These are phyloP conservation scores for Boletus pseudopeckii DNA, from an alignment of 768 basidiomycete genomes.

Conservation along the genomic window DNA sequence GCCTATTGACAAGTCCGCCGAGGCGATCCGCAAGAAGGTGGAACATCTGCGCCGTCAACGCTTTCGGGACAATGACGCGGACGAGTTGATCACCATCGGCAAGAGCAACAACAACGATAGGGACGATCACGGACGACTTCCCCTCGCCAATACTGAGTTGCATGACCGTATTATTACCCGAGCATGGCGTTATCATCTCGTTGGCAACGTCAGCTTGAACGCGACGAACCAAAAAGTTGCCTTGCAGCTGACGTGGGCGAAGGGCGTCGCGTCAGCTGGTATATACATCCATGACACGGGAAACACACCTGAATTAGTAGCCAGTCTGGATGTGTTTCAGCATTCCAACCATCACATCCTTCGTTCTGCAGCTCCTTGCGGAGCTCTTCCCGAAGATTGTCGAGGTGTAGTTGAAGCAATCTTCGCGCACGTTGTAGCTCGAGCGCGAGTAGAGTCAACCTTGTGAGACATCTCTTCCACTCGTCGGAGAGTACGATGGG, in stretches of 20 bases:
- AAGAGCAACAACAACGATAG: constrained; percentile 38
- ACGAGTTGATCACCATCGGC: constrained; percentile 43
- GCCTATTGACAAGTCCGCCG: constrained; percentile 43
- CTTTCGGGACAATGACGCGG: constrained; percentile 50
- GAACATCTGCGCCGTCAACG: constrained; percentile 47
- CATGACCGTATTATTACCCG: constrained; percentile 35
- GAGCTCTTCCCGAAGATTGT: constrained; percentile 31
- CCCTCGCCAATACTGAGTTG: constrained; percentile 61
- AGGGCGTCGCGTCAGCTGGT: neutral
- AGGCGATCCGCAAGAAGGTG: constrained; percentile 43
- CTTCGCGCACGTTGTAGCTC: constrained; percentile 38
- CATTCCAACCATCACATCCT: constrained; percentile 20
- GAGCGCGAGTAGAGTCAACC: constrained; percentile 28
- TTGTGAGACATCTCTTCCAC: constrained; percentile 34
- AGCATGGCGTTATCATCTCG: constrained; percentile 45
- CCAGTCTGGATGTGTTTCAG: constrained; percentile 37
- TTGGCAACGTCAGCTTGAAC: constrained; percentile 41
- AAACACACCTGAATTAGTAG: constrained; percentile 40
- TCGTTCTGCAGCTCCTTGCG: constrained; percentile 24
- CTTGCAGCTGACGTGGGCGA: constrained; percentile 37
- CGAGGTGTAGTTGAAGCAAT: constrained; percentile 25
- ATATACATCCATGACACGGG: neutral
- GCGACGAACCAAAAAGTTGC: constrained; percentile 40
- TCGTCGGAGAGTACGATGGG: constrained; percentile 5
- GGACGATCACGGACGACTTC: constrained; percentile 48